Evolutionary conservation across 768 basidiomycete species (phyloP).

Genomic region (Boletus rex-veris): DNA sequence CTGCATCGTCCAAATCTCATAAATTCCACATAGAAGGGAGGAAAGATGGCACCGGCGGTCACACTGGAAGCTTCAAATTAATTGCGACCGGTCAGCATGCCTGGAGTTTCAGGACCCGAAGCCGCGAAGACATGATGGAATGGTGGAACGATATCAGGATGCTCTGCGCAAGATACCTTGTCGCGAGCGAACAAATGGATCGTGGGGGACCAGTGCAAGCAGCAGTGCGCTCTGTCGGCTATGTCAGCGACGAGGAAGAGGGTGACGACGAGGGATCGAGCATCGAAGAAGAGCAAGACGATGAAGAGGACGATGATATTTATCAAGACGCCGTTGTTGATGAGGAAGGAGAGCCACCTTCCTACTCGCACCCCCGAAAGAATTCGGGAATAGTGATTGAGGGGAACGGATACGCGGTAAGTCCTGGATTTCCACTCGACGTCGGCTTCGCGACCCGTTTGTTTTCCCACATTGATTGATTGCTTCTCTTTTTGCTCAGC

Average conservation of each 20-base stretch:
- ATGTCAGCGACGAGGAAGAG: conserved; percentile 68
- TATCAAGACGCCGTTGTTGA: conserved; percentile 37
- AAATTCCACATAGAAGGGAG: conserved; percentile 97
- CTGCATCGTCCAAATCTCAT: conserved; percentile 65
- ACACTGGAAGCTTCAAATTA: conserved; percentile 50
- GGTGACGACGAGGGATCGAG: conserved; percentile 60
- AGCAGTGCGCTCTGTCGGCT: conserved; percentile 87
- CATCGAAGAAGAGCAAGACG: conserved; percentile 40
- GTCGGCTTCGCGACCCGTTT: not conserved
- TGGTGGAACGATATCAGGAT: conserved; percentile 99
- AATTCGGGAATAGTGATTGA: conserved; percentile 40
- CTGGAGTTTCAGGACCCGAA: conserved; percentile 87
- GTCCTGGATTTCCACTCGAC: conserved; percentile 24
- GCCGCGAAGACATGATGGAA: conserved; percentile 98
- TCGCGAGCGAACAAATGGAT: conserved; percentile 92
- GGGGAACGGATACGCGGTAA: conserved; percentile 60
- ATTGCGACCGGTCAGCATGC: conserved; percentile 51
- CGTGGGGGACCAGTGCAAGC: conserved; percentile 89
- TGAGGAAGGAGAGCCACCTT: conserved; percentile 54
- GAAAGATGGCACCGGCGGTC: conserved; percentile 70
- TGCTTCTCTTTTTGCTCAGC: conserved; percentile 31
- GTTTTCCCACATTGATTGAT: conserved; percentile 1
- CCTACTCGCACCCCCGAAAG: conserved; percentile 51
- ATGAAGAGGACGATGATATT: conserved; percentile 50
- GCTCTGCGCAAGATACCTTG: conserved; percentile 90